Evolutionary conservation across 441 rosid genomes (phyloP), one percentile per base, ranked within the genome.

Genomic region (Erodium moschatum): DNA sequence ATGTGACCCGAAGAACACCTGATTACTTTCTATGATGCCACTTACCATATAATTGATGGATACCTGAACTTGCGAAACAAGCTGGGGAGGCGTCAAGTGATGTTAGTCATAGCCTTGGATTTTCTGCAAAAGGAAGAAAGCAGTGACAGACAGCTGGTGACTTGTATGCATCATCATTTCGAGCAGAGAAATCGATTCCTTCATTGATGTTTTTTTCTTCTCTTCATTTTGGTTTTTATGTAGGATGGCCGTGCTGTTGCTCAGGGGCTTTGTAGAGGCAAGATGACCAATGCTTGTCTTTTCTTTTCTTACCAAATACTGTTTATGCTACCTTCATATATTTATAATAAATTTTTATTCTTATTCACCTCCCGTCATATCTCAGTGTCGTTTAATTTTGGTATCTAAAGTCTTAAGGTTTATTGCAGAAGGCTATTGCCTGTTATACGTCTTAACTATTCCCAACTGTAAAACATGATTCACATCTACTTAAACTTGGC

Each of bases 1-100:
- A 91, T 69, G 94, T 91, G 61, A 91, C 94, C 27, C 80, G 96
- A 60, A 87, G 97, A 81, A 89, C 97, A 70, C 96, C 97, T 11
- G 97, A 91, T 80, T 91, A 91, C 80, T 91, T 91, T 83, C 83
- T 89, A 68, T 89, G 79, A 89, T 77, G 72, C 67, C 72, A 11
- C 48, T 33, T 3, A 3, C 4, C 38, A 24, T 5, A 0, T 33
- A 33, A 33, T 33, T 24, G 27, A 24, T 33, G 38, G 38, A 33
- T 33, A 33, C 38, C 38, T 1, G 6, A 33, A 33, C 6, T 33
- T 33, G 38, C 4, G 6, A 42, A 42, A 42, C 48, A 10, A 42
- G 13, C 2, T 11, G 13, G 48, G 48, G 48, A 42, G 48, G 48
- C 13, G 2, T 11, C 48, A 42, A 42, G 13, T 8, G 48, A 42